phyloP scores from a whole-genome alignment of 1,284 basidiomycete species.

The Pyrrhoderma noxium region DNA sequence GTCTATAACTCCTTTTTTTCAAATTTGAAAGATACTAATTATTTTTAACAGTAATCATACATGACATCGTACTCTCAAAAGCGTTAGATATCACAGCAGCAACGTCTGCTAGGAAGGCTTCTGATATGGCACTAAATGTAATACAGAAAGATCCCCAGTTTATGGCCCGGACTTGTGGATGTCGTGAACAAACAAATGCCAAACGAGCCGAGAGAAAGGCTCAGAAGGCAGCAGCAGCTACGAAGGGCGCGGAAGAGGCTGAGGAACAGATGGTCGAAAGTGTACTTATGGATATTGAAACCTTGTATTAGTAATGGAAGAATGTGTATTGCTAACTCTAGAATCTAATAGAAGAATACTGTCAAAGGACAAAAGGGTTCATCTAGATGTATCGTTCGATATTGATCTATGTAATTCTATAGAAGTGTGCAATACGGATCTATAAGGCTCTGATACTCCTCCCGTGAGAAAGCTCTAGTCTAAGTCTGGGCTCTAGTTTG shows the following conservation, averaged over 20 bases:
- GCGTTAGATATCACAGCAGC: conserved; percentile 42
- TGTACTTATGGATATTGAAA: conserved; percentile 6
- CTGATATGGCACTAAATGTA: conserved; percentile 53
- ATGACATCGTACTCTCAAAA: conserved; percentile 54
- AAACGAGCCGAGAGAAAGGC: conserved; percentile 30
- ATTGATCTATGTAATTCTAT: too few relatives aligned
- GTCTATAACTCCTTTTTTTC: conserved; percentile 19
- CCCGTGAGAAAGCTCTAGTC: too few relatives aligned
- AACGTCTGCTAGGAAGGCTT: conserved; percentile 51
- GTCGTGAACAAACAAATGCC: conserved; percentile 31
- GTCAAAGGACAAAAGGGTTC: not conserved
- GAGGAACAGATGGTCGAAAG: conserved; percentile 19
- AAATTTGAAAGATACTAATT: not conserved
- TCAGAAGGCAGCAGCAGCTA: conserved; percentile 30
- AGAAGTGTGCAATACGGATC: too few relatives aligned
- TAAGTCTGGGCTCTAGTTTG: conserved; percentile 10
- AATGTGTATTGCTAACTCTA: not conserved
- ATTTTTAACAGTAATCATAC: conserved; percentile 47
- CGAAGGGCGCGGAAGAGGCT: conserved; percentile 27
- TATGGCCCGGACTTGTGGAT: conserved; percentile 56
- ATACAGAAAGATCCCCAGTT: conserved; percentile 57
- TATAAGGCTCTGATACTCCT: too few relatives aligned
- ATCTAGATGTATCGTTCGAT: too few relatives aligned
- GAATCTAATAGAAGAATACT: not conserved
- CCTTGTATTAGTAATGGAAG: not conserved